Percentiles rank a stretch among this genome's conserved stretches.
Evolutionary conservation across 2,329 filamentous ascomycete genomes (phyloP).

Genomic region (Ascochyta fabae): DNA sequence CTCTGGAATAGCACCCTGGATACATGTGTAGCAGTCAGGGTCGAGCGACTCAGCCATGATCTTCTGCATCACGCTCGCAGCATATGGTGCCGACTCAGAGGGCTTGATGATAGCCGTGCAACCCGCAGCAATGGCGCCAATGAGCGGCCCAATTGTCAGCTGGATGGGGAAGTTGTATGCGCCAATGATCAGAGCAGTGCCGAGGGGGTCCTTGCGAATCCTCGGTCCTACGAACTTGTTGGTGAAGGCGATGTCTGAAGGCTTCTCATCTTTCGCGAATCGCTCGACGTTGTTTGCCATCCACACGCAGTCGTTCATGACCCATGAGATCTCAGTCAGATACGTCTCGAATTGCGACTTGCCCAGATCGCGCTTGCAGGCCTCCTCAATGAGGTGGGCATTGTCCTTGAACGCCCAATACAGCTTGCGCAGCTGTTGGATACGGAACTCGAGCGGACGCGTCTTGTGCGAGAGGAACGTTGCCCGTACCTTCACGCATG

Average conservation of each 20-base stretch:
- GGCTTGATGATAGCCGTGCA: slow-evolving; percentile 92
- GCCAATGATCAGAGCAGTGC: slow-evolving; percentile 82
- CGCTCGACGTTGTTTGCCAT: slow-evolving; percentile 77
- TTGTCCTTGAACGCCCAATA: slow-evolving; percentile 93
- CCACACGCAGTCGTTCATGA: slow-evolving; percentile 81
- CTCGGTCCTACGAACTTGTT: slow-evolving; percentile 74
- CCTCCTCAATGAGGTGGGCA: slow-evolving; percentile 73
- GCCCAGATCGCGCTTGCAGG: slow-evolving; percentile 77
- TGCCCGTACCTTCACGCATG: slow-evolving; percentile 62
- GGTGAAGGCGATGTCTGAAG: slow-evolving; percentile 71
- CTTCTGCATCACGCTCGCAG: slow-evolving; percentile 79
- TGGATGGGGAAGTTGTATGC: slow-evolving; percentile 95
- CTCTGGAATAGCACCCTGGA: slow-evolving; percentile 83
- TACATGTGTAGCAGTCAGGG: slow-evolving; percentile 72
- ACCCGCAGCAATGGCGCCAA: slow-evolving; percentile 90
- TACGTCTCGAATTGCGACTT: slow-evolving; percentile 79
- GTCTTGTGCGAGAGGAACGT: slow-evolving; percentile 84
- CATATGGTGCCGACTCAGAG: slow-evolving; percentile 78
- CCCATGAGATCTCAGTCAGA: slow-evolving; percentile 77
- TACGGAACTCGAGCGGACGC: slow-evolving; percentile 79
- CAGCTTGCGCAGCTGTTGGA: slow-evolving; percentile 87
- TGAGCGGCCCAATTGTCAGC: slow-evolving; percentile 76
- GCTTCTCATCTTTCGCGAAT: slow-evolving; percentile 82
- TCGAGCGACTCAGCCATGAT: slow-evolving; percentile 80
- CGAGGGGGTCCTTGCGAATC: slow-evolving; percentile 87